Conservation (phyloP, 108 stramenopile species). For the Discostella pseudostelligera region DNA sequence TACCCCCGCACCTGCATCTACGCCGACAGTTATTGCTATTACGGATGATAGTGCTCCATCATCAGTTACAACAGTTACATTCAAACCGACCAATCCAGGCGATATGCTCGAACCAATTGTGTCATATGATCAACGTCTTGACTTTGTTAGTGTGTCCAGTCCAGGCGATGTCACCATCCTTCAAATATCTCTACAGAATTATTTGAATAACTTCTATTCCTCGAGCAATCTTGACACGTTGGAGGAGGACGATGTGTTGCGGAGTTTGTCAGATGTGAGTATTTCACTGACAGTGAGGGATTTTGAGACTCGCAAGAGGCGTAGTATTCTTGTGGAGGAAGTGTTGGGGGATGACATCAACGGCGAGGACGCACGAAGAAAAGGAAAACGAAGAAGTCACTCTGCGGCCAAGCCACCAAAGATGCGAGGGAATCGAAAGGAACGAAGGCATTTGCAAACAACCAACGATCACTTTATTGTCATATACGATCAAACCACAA, state of each 20-base stretch:
- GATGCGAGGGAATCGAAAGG: neutral
- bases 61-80: no score
- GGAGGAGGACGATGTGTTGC: constrained; percentile 24
- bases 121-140: constrained; percentile 18
- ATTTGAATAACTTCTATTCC: constrained; percentile 31
- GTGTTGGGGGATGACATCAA: neutral
- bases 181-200: constrained; percentile 26
- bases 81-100: no score
- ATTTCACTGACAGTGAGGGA: constrained; percentile 12
- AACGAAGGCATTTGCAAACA: constrained; percentile 1
- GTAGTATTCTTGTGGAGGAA: neutral
- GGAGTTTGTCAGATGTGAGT: constrained; percentile 28
- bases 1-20: neutral
- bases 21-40: no score
- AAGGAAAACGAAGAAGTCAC: neutral
- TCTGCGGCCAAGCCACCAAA: neutral
- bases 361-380: neutral
- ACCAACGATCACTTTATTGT: constrained; percentile 7
- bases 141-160: constrained; percentile 16
- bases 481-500: constrained; percentile 33
- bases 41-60: no score
- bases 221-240: neutral
- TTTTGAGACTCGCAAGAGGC: constrained; percentile 15
- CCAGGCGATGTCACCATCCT: constrained; percentile 21
- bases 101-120: neutral